A percentile compares a stretch with the other conserved stretches of the same genome.
Conservation (phyloP, 139 green algal genomes). For the Diplosphaera chodatii region DNA sequence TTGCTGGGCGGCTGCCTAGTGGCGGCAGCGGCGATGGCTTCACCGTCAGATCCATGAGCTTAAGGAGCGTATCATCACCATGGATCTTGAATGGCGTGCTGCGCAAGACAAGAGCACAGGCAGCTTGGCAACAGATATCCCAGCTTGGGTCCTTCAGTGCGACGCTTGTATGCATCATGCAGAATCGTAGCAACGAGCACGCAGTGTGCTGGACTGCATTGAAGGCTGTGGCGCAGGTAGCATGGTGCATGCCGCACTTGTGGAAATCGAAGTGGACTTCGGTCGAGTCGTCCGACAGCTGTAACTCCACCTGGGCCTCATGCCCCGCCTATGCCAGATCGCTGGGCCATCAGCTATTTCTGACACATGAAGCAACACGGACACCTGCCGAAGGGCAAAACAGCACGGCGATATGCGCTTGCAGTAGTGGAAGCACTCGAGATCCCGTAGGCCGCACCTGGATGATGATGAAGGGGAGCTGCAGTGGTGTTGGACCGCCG, state of each 20-base stretch:
- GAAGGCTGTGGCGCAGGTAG: not conserved
- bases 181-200: too few species aligned
- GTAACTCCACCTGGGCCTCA: constrained; percentile 76
- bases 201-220: too few species aligned
- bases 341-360: not conserved
- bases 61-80: constrained; percentile 76
- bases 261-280: constrained; percentile 84
- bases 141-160: too few species aligned
- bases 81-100: constrained; percentile 73
- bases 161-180: too few species aligned
- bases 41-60: constrained; percentile 39
- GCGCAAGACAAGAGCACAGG: too few species aligned
- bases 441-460: constrained; percentile 31
- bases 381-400: too few species aligned
- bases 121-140: too few species aligned
- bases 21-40: not conserved
- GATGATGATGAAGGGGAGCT: constrained; percentile 87
- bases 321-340: constrained; percentile 46
- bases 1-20: not conserved
- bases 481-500: constrained; percentile 46
- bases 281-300: constrained; percentile 75
- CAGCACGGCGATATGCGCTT: not conserved
- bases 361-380: too few species aligned
- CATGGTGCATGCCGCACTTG: constrained; percentile 24
- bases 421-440: too few species aligned